Conservation (phyloP, 257 asterid species). For the Ophiorrhiza pumila region DNA sequence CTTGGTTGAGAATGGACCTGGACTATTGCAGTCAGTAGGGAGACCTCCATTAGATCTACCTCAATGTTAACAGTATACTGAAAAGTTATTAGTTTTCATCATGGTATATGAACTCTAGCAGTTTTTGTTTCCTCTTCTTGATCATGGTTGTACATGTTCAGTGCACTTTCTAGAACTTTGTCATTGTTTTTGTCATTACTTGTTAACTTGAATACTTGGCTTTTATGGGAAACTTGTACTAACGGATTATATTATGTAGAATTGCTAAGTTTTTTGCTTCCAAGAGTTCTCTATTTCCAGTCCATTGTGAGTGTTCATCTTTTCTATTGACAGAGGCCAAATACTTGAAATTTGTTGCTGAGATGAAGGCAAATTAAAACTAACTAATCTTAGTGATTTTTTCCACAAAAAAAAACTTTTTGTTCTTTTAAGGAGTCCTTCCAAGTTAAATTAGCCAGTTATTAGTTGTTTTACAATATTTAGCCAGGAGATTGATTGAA, state of each 20-base stretch:
- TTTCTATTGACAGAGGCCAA: too few relatives aligned
- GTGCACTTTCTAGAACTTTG: background rate
- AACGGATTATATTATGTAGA: background rate
- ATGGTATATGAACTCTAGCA: background rate
- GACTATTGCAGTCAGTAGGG: slow-evolving; percentile 39
- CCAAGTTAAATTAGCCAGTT: background rate
- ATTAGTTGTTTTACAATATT: background rate
- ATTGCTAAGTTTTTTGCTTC: background rate
- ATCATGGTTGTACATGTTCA: background rate
- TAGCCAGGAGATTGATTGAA: background rate
- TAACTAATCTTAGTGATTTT: too few relatives aligned
- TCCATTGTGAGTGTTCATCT: background rate
- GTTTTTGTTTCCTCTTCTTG: background rate
- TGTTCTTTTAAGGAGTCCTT: too few relatives aligned
- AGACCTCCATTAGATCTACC: slow-evolving; percentile 66
- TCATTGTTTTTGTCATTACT: background rate
- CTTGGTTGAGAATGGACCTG: slow-evolving; percentile 57
- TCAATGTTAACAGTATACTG: slow-evolving; percentile 30
- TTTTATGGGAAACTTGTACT: background rate
- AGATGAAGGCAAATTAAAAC: background rate
- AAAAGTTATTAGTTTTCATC: background rate
- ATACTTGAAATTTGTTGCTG: background rate
- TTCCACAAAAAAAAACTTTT: too few relatives aligned
- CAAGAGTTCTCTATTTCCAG: background rate
- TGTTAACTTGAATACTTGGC: background rate